Evolutionary conservation across 2,329 filamentous ascomycete genomes (phyloP).

Genomic region (Fusarium kyushuense): DNA sequence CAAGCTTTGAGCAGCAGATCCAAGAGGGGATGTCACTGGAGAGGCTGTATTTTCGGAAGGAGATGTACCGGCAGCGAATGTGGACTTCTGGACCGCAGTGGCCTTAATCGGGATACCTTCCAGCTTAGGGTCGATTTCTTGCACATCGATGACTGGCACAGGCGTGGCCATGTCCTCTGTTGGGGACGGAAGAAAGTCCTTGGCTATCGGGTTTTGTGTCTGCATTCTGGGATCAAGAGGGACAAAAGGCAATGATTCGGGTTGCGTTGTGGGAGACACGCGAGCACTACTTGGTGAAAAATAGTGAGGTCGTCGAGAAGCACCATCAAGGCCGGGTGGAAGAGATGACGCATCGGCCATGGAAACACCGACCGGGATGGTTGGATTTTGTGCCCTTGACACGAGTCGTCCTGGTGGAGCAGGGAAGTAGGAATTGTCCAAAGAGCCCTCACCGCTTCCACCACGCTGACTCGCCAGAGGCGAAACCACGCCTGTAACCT

Average conservation of each 20-base stretch:
- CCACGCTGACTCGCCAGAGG: constrained; percentile 48
- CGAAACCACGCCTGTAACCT: constrained; percentile 49
- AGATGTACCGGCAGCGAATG: constrained; percentile 58
- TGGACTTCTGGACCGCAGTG: constrained; percentile 64
- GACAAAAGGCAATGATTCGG: constrained; percentile 54
- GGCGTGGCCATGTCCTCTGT: constrained; percentile 51
- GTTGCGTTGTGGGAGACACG: constrained; percentile 52
- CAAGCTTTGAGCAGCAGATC: constrained; percentile 30
- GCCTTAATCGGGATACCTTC: constrained; percentile 70
- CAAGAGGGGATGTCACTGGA: constrained; percentile 47
- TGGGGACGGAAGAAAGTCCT: constrained; percentile 53
- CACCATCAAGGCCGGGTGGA: constrained; percentile 52
- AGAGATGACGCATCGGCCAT: constrained; percentile 45
- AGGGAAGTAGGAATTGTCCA: constrained; percentile 43
- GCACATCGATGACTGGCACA: constrained; percentile 66
- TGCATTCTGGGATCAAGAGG: constrained; percentile 62
- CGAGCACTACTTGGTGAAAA: constrained; percentile 49
- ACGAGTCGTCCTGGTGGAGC: constrained; percentile 34
- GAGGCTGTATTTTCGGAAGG: constrained; percentile 49
- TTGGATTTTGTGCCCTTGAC: constrained; percentile 37
- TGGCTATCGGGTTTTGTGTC: constrained; percentile 51
- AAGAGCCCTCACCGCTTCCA: constrained; percentile 43
- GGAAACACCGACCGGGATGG: constrained; percentile 34
- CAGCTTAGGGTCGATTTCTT: constrained; percentile 68
- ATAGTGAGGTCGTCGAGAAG: constrained; percentile 53